Base-by-base conservation (phyloP, 129 eudicot species). In the Glebionis coronaria region DNA sequence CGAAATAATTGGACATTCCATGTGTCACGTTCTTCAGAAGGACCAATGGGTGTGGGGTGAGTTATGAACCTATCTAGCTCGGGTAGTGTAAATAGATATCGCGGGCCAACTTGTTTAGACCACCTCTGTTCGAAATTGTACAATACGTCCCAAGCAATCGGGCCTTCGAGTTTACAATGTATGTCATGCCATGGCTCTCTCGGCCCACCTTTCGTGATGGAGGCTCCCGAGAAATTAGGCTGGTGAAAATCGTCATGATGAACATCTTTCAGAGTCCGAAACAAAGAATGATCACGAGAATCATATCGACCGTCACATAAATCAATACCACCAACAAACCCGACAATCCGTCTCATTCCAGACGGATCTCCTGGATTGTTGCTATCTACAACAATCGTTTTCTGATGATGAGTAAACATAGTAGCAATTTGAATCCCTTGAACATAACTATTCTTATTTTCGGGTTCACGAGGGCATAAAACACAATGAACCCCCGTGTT, bases 141-240 rank as follows among this genome's bases (percentile, higher is more conserved):
- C 63, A 91, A 68, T 8, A 92, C 95, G 21, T 92, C 98, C 98
- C 98, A 92, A 13, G 96, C 96, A 8, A 75, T 83, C 0, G 98
- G 91, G 54, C 98, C 96, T 70, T 88, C 96, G 1, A 92, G 69
- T 21, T 80, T 67, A 66, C 91, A 83, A 69, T 92, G 98, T 61
- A 92, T 84, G 59, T 92, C 98, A 47, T 92, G 98, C 98, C 98
- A 92, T 1, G 98, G 98, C 76, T 92, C 98, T 59, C 98, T 78
- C 4, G 98, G 96, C 0, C 96, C 98, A 4, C 98, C 98, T 78
- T 78, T 83, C 9, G 15, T 47, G 68, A 92, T 80, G 0, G 86
- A 72, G 28, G 98, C 74, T 0, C 95, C 91, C 2, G 77, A 44
- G 57, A 92, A 92, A 55, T 88, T 92, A 0, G 91, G 98, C 40